phyloP scores from a whole-genome alignment of 805 yeast species.

The Tetrapisispora nanseiensis region DNA sequence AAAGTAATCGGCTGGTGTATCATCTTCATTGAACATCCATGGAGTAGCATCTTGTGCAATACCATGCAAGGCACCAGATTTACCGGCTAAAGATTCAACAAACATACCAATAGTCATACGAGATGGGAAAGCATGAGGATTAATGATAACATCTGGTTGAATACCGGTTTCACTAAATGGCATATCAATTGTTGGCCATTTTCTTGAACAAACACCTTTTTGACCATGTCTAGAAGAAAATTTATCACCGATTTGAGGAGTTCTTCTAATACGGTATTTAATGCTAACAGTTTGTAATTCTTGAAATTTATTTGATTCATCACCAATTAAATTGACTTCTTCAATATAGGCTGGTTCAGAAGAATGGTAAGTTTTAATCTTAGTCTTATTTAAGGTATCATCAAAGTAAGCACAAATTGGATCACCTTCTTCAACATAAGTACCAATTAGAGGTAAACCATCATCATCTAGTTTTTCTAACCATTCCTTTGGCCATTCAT shows the following conservation, averaged over 20 bases:
- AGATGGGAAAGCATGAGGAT: slow-evolving; percentile 99
- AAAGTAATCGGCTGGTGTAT: slow-evolving; percentile 95
- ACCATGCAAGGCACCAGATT: slow-evolving; percentile 96
- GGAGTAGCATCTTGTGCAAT: slow-evolving; percentile 96
- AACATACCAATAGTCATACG: slow-evolving; percentile 99
- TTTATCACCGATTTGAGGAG: slow-evolving; percentile 94
- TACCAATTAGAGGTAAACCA: slow-evolving; percentile 87
- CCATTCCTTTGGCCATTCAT: slow-evolving; percentile 90
- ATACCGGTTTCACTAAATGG: slow-evolving; percentile 95
- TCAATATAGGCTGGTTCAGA: slow-evolving; percentile 91
- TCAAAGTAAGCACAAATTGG: slow-evolving; percentile 90
- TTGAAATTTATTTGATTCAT: slow-evolving; percentile 51
- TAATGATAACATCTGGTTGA: slow-evolving; percentile 94
- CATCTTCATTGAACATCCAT: slow-evolving; percentile 83
- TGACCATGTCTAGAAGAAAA: slow-evolving; percentile 97
- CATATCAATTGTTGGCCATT: slow-evolving; percentile 96
- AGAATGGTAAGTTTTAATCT: slow-evolving; percentile 85
- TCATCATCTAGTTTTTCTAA: slow-evolving; percentile 78
- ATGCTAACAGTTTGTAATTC: slow-evolving; percentile 82
- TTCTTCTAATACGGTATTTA: slow-evolving; percentile 83
- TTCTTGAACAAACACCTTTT: slow-evolving; percentile 96
- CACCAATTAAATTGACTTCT: slow-evolving; percentile 87
- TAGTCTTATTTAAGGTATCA: slow-evolving; percentile 83
- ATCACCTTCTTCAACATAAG: slow-evolving; percentile 85
- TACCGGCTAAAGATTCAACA: slow-evolving; percentile 96